Conservation (phyloP, 106 monocot species). For the Acorus calamus region DNA sequence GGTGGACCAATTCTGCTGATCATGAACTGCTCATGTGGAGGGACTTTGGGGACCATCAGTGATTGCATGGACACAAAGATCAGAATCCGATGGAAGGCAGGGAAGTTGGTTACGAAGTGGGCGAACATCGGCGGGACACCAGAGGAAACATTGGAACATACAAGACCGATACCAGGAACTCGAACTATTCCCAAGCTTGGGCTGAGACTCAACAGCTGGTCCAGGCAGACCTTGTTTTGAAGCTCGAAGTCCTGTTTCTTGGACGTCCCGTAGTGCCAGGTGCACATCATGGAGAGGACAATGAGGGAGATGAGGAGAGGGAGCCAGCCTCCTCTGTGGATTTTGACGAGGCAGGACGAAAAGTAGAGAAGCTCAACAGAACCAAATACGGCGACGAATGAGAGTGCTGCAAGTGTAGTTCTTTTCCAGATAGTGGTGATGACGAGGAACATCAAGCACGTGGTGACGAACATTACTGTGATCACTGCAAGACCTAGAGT, state of each 20-base stretch:
- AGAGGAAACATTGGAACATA: slow-evolving; percentile 6
- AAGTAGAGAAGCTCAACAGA: too few species aligned
- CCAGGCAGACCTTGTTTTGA: slow-evolving; percentile 12
- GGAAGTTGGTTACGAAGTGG: slow-evolving; percentile 15
- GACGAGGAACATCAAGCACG: too few species aligned
- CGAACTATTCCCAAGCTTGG: slow-evolving; percentile 6
- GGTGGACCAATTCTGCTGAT: slow-evolving; percentile 10
- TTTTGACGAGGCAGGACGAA: too few species aligned
- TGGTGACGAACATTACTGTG: too few species aligned
- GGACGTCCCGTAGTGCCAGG: slow-evolving; percentile 13
- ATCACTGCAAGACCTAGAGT: too few species aligned
- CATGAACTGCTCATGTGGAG: slow-evolving; percentile 6
- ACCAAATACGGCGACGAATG: too few species aligned
- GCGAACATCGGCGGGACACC: slow-evolving; percentile 18
- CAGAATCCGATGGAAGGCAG: slow-evolving; percentile 9
- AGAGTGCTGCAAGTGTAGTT: too few species aligned
- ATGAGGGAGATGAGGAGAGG: too few species aligned
- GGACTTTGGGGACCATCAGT: slow-evolving; percentile 7
- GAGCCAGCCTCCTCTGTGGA: too few species aligned
- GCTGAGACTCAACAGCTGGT: slow-evolving; percentile 3
- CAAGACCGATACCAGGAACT: slow-evolving; percentile 15
- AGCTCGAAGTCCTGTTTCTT: slow-evolving; percentile 10
- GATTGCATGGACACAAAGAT: slow-evolving; percentile 18
- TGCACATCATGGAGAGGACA: too few species aligned
- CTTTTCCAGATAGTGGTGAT: too few species aligned